A percentile compares a stretch with the other conserved stretches of the same genome.
Conservation (phyloP, 1,139 yeast genomes). For the Trichomonascaceae sp. region DNA sequence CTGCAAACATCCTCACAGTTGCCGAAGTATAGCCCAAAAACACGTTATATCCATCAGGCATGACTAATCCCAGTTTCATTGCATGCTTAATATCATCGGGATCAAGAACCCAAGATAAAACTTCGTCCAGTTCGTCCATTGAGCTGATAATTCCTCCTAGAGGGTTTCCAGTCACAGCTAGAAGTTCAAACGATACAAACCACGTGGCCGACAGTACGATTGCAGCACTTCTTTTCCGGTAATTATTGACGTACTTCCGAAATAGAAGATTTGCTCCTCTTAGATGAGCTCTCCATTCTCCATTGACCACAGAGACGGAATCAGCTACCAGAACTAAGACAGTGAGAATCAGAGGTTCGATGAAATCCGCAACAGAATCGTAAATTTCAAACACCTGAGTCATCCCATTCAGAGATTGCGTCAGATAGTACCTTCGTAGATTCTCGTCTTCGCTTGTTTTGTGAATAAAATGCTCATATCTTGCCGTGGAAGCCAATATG, state of each 20-base stretch:
- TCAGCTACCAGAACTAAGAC: not conserved
- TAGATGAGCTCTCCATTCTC: not conserved
- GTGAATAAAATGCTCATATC: not conserved
- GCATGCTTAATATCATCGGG: not conserved
- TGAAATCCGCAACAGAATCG: not conserved
- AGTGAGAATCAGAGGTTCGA: not conserved
- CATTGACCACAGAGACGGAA: not conserved
- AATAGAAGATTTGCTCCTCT: not conserved
- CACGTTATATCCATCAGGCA: not conserved
- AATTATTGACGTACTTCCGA: not conserved
- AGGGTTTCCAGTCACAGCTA: not conserved
- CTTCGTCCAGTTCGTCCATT: not conserved
- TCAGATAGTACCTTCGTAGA: not conserved
- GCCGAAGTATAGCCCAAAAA: not conserved
- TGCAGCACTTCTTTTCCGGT: not conserved
- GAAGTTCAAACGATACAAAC: not conserved
- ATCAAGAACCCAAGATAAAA: not conserved
- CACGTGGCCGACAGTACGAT: not conserved
- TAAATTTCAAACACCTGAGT: not conserved
- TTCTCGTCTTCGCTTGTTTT: not conserved
- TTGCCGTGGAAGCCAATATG: not conserved
- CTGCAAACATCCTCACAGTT: not conserved
- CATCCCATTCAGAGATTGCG: not conserved
- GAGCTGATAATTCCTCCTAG: not conserved
- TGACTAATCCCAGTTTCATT: not conserved